These are phyloP conservation scores for Venturiaceae sp. DNA, from an alignment of 2,329 filamentous ascomycete species.

Conservation along the genomic window DNA sequence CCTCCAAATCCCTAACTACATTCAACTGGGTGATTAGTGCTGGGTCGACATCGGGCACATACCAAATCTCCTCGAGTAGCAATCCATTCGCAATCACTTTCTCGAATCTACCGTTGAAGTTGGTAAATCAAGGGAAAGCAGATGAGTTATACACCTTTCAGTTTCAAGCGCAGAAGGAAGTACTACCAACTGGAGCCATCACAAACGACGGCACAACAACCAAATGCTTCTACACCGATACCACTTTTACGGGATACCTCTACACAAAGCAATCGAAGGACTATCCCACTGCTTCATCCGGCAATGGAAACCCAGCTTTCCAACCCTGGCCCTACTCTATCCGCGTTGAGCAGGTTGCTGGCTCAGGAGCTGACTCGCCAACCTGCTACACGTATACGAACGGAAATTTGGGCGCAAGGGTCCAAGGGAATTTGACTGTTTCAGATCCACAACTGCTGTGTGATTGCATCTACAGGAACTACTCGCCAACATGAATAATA, in stretches of 20 bases:
- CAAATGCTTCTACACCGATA: constrained; percentile 49
- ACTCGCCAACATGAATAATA: constrained; percentile 14
- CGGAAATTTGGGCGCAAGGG: constrained; percentile 14
- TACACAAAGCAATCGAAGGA: constrained; percentile 45
- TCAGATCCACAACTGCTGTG: constrained; percentile 28
- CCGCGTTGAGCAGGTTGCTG: constrained; percentile 43
- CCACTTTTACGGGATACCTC: constrained; percentile 45
- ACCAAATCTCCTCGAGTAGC: constrained; percentile 41
- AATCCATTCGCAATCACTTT: constrained; percentile 49
- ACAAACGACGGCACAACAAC: constrained; percentile 33
- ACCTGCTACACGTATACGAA: constrained; percentile 39
- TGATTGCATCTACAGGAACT: constrained; percentile 38
- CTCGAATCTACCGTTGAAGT: constrained; percentile 37
- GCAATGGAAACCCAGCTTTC: constrained; percentile 23
- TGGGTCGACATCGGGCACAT: constrained; percentile 23
- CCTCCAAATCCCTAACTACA: constrained; percentile 33
- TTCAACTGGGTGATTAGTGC: constrained; percentile 54
- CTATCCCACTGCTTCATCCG: constrained; percentile 20
- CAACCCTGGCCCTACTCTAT: constrained; percentile 49
- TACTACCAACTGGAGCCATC: constrained; percentile 38
- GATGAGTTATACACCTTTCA: constrained; percentile 51
- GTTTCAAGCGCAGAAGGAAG: constrained; percentile 41
- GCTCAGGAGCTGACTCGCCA: constrained; percentile 39
- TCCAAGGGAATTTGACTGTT: constrained; percentile 24
- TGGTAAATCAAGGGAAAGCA: constrained; percentile 36